Conservation (phyloP, 2,329 filamentous ascomycete species). For the Tolypocladium cylindrosporum region DNA sequence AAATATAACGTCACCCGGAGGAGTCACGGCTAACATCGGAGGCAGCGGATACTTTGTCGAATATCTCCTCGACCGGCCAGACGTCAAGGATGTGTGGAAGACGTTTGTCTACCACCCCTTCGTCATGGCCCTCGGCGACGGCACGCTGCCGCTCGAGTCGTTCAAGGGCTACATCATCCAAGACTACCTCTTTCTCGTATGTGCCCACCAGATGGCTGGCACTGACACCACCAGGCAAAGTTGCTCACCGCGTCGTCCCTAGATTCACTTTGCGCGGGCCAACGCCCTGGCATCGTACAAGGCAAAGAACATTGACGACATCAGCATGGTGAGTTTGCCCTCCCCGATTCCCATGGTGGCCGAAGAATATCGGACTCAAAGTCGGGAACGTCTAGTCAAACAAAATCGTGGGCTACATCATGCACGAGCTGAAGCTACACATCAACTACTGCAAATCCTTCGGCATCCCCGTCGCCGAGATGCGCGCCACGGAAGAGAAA, state of each 20-base stretch:
- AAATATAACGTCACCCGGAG: not conserved
- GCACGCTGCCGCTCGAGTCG: slow-evolving; percentile 60
- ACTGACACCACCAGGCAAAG: not conserved
- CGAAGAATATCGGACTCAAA: not conserved
- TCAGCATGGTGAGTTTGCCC: slow-evolving; percentile 49
- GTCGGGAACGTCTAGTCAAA: slow-evolving; percentile 15
- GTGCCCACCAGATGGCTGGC: slow-evolving; percentile 10
- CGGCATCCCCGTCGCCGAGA: slow-evolving; percentile 62
- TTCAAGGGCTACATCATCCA: slow-evolving; percentile 89
- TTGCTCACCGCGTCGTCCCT: not conserved
- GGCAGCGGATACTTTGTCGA: slow-evolving; percentile 67
- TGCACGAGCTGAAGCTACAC: slow-evolving; percentile 72
- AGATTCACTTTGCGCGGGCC: slow-evolving; percentile 81
- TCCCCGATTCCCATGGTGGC: not conserved
- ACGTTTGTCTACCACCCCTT: slow-evolving; percentile 75
- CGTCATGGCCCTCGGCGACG: slow-evolving; percentile 64
- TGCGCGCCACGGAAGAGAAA: slow-evolving; percentile 64
- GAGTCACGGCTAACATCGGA: not conserved
- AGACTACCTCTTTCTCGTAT: slow-evolving; percentile 80
- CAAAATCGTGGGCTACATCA: slow-evolving; percentile 64
- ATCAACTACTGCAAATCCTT: slow-evolving; percentile 74
- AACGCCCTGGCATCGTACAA: slow-evolving; percentile 84
- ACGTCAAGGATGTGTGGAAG: slow-evolving; percentile 67
- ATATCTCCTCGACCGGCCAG: slow-evolving; percentile 65
- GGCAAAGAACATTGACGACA: slow-evolving; percentile 61